Conservation (phyloP, 2,329 filamentous ascomycete species). For the Apiospora sp. region DNA sequence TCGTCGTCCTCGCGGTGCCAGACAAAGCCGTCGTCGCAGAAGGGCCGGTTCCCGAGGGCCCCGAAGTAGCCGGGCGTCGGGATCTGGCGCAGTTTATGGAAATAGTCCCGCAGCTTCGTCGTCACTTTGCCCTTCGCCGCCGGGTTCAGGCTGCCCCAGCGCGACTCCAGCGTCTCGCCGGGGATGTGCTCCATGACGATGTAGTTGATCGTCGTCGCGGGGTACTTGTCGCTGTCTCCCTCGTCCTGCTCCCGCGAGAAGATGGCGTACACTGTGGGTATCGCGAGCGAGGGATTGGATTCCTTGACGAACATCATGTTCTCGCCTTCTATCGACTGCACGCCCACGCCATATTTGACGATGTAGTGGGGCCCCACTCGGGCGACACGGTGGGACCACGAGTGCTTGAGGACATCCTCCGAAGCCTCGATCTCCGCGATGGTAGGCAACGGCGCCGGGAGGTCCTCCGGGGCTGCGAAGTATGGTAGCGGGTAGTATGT, state of each 20-base stretch:
- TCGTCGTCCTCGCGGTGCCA: background rate
- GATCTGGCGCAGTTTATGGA: background rate
- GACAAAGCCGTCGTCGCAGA: constrained; percentile 9
- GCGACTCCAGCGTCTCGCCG: background rate
- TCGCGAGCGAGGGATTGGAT: background rate
- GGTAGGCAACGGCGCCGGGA: background rate
- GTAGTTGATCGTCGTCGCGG: background rate
- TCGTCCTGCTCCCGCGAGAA: background rate
- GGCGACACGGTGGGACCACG: background rate
- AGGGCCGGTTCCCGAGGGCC: background rate
- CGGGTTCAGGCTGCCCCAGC: background rate
- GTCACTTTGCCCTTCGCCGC: background rate
- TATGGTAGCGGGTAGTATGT: background rate
- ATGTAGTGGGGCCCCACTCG: background rate
- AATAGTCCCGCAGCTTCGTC: background rate
- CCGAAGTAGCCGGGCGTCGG: background rate
- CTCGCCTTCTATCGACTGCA: background rate
- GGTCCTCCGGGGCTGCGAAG: background rate
- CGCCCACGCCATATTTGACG: background rate
- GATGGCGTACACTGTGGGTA: background rate
- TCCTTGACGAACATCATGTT: background rate
- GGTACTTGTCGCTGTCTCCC: background rate
- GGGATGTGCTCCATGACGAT: background rate
- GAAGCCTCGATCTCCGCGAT: background rate
- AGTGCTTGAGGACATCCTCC: background rate